A percentile compares a stretch with the other conserved stretches of the same genome.
These are phyloP conservation scores for Buxus sempervirens DNA, from an alignment of 164 flowering plant species.

Conservation along the genomic window DNA sequence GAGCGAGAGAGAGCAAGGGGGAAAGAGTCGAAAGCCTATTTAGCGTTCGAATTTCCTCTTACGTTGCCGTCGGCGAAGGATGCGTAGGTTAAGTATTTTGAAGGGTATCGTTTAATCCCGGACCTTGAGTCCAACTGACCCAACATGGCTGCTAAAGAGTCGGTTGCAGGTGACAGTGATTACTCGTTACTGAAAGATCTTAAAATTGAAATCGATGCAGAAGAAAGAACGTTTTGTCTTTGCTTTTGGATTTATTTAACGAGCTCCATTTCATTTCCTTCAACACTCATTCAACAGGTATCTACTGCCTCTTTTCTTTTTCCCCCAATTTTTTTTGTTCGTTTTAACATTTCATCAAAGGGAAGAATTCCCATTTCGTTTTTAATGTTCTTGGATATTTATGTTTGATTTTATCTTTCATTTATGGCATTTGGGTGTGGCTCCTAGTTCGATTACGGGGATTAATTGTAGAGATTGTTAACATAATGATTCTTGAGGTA, in stretches of 20 bases:
- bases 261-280: conserved; percentile 33
- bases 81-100: conserved; percentile 1
- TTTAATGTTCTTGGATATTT: neutral
- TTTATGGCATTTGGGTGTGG: neutral
- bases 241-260: conserved; percentile 70
- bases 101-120: neutral
- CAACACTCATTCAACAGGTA: conserved; percentile 56
- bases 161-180: conserved; percentile 12
- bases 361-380: conserved; percentile 8
- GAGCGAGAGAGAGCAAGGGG: no score
- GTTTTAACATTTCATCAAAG: neutral
- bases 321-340: neutral
- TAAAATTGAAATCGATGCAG: conserved; percentile 31
- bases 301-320: neutral
- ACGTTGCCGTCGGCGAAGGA: neutral
- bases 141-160: conserved; percentile 14
- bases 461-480: neutral
- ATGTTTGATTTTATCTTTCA: neutral
- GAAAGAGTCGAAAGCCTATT: no score
- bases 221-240: conserved; percentile 34
- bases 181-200: conserved; percentile 52
- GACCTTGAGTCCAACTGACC: neutral
- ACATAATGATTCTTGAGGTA: neutral
- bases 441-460: neutral
- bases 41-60: no score